These are phyloP conservation scores for Scolecobasidium constrictum DNA, from an alignment of 2,329 filamentous ascomycete genomes.

Conservation along the genomic window DNA sequence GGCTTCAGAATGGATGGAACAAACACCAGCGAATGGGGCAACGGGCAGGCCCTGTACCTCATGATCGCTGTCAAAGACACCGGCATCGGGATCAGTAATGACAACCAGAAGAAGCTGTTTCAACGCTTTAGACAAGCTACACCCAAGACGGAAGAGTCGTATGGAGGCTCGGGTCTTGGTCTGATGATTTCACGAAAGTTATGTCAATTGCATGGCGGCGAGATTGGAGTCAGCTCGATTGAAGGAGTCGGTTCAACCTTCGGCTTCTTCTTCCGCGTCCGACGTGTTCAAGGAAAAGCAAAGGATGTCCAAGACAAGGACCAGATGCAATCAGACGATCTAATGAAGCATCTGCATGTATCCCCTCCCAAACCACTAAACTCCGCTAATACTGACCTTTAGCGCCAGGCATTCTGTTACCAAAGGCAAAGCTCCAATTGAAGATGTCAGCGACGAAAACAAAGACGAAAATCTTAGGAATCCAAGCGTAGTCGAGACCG, in stretches of 20 bases:
- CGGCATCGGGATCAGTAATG: conserved; percentile 34
- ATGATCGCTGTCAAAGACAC: conserved; percentile 56
- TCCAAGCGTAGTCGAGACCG: conserved; percentile 20
- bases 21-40: conserved; percentile 26
- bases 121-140: conserved; percentile 59
- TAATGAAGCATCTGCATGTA: not conserved
- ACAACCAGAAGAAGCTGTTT: conserved; percentile 39
- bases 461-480: conserved; percentile 17
- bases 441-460: conserved; percentile 13
- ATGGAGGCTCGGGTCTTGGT: conserved; percentile 59
- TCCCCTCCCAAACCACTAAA: conserved; percentile 2
- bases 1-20: conserved; percentile 28
- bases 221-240: conserved; percentile 52
- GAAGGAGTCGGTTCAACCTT: conserved; percentile 53
- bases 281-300: conserved; percentile 14
- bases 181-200: conserved; percentile 58
- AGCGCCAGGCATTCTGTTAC: conserved; percentile 10
- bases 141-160: conserved; percentile 50
- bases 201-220: conserved; percentile 58
- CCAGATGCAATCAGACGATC: not conserved
- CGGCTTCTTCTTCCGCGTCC: conserved; percentile 51
- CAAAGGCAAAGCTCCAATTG: conserved; percentile 14
- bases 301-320: conserved; percentile 16
- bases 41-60: conserved; percentile 29
- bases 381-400: not conserved